Evolutionary conservation across 202 grass and related monocot genomes (phyloP).

Genomic region (Saccharum hybrid): DNA sequence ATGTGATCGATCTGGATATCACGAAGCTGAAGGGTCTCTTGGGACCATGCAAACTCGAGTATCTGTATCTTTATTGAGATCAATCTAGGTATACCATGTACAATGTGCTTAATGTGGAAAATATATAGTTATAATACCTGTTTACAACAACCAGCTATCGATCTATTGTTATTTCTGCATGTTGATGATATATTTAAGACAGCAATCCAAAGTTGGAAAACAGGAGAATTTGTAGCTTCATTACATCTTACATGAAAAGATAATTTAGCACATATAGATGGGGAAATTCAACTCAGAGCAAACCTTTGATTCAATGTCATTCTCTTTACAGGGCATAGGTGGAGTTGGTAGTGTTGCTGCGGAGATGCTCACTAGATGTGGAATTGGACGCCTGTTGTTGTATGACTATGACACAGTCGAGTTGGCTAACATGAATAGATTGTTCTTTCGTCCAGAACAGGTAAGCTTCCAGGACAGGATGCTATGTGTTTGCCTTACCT

Average conservation of each 20-base stretch:
- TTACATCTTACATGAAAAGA: background rate
- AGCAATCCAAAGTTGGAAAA: background rate
- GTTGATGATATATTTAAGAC: background rate
- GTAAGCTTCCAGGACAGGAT: constrained; percentile 43
- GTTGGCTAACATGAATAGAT: constrained; percentile 96
- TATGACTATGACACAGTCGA: constrained; percentile 99
- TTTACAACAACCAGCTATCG: background rate
- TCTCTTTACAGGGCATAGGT: constrained; percentile 74
- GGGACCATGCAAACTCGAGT: background rate
- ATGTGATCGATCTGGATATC: background rate
- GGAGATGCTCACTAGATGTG: constrained; percentile 97
- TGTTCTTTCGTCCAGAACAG: constrained; percentile 98
- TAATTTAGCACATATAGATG: background rate
- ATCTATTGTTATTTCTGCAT: background rate
- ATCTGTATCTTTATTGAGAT: background rate
- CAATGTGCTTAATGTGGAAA: background rate
- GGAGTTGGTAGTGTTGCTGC: constrained; percentile 95
- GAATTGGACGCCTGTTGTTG: constrained; percentile 89
- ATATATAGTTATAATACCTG: background rate
- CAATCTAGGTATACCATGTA: background rate
- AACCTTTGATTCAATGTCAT: constrained; percentile 8
- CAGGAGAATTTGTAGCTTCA: background rate
- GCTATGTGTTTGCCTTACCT: constrained; percentile 5
- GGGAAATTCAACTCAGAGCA: background rate
- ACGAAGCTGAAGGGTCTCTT: background rate